Evolutionary conservation across 352 stramenopile species (phyloP), one percentile per base, ranked within the genome.

Genomic region (Globisporangium nunn): DNA sequence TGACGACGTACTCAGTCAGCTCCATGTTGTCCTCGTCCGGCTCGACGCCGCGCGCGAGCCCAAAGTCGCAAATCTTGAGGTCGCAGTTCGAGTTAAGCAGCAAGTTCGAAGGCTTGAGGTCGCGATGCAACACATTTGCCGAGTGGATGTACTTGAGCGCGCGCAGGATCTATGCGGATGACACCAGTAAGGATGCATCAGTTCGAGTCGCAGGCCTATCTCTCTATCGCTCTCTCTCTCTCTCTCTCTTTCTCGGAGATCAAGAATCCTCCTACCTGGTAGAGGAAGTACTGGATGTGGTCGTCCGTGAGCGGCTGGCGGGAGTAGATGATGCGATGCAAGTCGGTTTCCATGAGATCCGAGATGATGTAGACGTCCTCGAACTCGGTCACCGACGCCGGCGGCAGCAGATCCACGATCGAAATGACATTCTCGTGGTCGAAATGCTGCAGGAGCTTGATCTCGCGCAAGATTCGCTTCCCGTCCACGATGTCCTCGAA

Each of bases 401-500:
- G 96, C 23, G 93, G 90, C 72, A 98, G 84, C 72, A 99, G 85
- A 64, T 98, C 95, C 7, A 96, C 72, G 66, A 99, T 95, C 52
- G 85, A 88, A 46, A 99, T 97, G 59, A 99, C 81, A 55, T 98
- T 98, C 68, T 98, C 88, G 68, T 96, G 91, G 53, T 94, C 78
- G 81, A 98, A 96, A 52, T 96, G 87, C 62, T 95, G 85, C 48
- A 98, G 64, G 41, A 98, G 70, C 54, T 96, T 95, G 66, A 99
- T 98, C 72, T 99, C 97, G 28, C 97, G 84, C 48, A 99, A 74
- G 61, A 99, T 99, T 49, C 97, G 91, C 73, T 99, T 99, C 43
- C 97, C 98, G 69, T 99, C 97, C 48, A 99, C 96, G 37, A 99
- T 89, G 72, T 99, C 96, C 52, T 98, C 93, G 65, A 98, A 98